Evolutionary conservation across 192 early-diverging fungal species (phyloP).

Genomic region (Coemansia sp.): DNA sequence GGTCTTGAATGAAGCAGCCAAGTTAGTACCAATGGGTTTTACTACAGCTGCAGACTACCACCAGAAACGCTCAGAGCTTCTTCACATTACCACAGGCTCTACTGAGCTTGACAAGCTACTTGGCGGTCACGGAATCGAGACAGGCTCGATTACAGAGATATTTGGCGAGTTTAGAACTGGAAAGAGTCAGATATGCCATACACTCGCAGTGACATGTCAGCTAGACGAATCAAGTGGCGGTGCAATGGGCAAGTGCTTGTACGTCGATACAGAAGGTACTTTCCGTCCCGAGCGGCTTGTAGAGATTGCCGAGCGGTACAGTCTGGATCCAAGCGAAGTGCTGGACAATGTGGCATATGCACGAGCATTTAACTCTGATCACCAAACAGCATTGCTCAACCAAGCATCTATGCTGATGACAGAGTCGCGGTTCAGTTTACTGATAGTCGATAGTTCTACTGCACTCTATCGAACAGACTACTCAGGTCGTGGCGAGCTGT

Average conservation of each 20-base stretch:
- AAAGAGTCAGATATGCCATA: conserved; percentile 96
- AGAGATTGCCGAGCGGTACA: conserved; percentile 81
- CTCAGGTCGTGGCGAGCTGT: conserved; percentile 91
- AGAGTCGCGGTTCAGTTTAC: conserved; percentile 75
- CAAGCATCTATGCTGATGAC: conserved; percentile 92
- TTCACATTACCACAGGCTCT: conserved; percentile 87
- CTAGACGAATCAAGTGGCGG: conserved; percentile 87
- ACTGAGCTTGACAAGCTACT: conserved; percentile 88
- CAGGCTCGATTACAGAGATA: conserved; percentile 93
- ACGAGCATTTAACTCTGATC: conserved; percentile 93
- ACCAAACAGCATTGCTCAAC: conserved; percentile 81
- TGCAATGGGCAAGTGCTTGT: conserved; percentile 91
- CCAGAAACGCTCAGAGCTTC: conserved; percentile 71
- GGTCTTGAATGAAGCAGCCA: conserved; percentile 86
- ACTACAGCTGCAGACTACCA: conserved; percentile 92
- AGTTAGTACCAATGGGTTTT: conserved; percentile 92
- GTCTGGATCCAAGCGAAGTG: conserved; percentile 78
- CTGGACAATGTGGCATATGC: conserved; percentile 95
- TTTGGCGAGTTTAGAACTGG: conserved; percentile 99
- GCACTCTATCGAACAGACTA: conserved; percentile 96
- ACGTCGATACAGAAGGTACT: conserved; percentile 96
- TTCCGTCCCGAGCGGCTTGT: conserved; percentile 91
- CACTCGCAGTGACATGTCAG: conserved; percentile 93
- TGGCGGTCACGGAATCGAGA: conserved; percentile 91
- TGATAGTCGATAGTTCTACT: conserved; percentile 93